These are phyloP conservation scores for Fulvia fulva DNA, from an alignment of 2,329 filamentous ascomycete genomes.

Conservation along the genomic window DNA sequence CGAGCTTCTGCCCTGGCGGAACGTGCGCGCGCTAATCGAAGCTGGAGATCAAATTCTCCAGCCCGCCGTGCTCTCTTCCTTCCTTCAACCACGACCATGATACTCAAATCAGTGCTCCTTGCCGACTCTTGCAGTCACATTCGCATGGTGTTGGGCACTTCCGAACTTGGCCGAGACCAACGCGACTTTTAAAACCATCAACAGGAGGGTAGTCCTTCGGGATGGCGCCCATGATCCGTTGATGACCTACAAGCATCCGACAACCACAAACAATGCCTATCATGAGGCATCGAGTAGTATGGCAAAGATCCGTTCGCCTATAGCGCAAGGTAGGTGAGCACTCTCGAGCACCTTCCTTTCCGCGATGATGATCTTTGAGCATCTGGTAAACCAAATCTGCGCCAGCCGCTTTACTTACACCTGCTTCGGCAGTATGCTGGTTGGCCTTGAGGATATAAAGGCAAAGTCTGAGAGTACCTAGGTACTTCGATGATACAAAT, in stretches of 20 bases:
- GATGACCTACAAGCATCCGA: constrained; percentile 64
- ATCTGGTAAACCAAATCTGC: constrained; percentile 49
- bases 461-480: constrained; percentile 42
- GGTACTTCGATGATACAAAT: neutral
- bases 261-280: constrained; percentile 48
- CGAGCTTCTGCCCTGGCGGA: neutral
- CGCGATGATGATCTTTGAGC: constrained; percentile 27
- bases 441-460: constrained; percentile 48
- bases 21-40: neutral
- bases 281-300: neutral
- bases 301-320: neutral
- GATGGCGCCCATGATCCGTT: constrained; percentile 61
- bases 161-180: constrained; percentile 69
- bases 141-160: constrained; percentile 57
- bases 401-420: constrained; percentile 43
- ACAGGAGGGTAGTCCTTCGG: constrained; percentile 60
- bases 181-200: constrained; percentile 77
- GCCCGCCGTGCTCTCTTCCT: constrained; percentile 21
- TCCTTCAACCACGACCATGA: constrained; percentile 57
- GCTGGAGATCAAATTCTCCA: neutral
- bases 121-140: constrained; percentile 36
- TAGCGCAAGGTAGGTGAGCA: constrained; percentile 6
- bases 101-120: constrained; percentile 69
- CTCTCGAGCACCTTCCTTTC: neutral
- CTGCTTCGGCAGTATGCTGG: constrained; percentile 39